Conservation (phyloP, 2,329 filamentous ascomycete genomes). For the Boeremia lycopersici region DNA sequence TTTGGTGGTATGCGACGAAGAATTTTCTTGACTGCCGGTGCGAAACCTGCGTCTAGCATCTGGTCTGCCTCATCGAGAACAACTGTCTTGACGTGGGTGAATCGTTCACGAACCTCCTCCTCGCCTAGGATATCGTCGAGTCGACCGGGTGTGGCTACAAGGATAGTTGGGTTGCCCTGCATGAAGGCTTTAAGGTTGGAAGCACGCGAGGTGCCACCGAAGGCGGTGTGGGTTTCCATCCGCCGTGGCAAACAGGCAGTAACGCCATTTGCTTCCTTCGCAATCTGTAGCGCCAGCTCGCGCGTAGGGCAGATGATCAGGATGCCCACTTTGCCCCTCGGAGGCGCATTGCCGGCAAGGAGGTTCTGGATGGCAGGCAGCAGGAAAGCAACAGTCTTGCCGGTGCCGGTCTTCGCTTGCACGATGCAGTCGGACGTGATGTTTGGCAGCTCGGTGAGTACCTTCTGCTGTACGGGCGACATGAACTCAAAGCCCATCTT, state of each 20-base stretch:
- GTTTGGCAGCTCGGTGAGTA: conserved; percentile 57
- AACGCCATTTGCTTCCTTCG: conserved; percentile 53
- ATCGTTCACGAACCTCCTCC: conserved; percentile 52
- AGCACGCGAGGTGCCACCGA: conserved; percentile 48
- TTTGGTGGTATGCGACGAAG: conserved; percentile 59
- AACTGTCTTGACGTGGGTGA: conserved; percentile 54
- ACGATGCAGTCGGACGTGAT: conserved; percentile 60
- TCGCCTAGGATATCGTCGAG: conserved; percentile 55
- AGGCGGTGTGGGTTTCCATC: conserved; percentile 54
- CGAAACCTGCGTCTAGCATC: conserved; percentile 60
- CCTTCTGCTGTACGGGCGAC: conserved; percentile 62
- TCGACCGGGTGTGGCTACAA: conserved; percentile 57
- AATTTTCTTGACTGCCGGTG: conserved; percentile 59
- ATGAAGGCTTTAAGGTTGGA: conserved; percentile 43
- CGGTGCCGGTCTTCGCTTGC: conserved; percentile 59
- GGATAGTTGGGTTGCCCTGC: conserved; percentile 48
- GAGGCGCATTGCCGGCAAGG: conserved; percentile 41
- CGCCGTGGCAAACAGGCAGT: conserved; percentile 48
- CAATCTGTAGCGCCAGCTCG: conserved; percentile 58
- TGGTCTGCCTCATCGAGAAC: conserved; percentile 53
- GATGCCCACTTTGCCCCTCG: conserved; percentile 51
- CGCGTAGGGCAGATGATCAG: conserved; percentile 57
- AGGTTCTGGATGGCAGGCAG: conserved; percentile 56
- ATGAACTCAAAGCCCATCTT: conserved; percentile 53
- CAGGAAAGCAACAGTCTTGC: conserved; percentile 58